Base-by-base conservation (phyloP, 176 grass and related monocot genomes). In the Phoenix roebelenii region DNA sequence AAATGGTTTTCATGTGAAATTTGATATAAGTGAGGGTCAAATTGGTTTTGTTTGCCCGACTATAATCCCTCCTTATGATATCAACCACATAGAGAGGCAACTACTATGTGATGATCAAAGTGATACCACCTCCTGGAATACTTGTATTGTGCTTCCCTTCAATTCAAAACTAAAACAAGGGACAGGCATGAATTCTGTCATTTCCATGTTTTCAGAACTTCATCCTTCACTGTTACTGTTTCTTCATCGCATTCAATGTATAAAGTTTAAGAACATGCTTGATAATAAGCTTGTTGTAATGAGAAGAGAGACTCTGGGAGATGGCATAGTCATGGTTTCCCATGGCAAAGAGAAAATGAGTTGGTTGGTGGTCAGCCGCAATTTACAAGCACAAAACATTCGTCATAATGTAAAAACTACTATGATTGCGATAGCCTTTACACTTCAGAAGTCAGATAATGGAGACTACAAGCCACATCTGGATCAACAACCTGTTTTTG, bases 31-130 rank as follows among this genome's bases (percentile, higher is more conserved):
- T 35, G 81, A 97, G 75, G 92, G 87, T 51, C 87, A 88, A 61
- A 91, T 97, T 56, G 92, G 92, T 74, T 97, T 97, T 90, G 78
- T 97, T 35, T 66, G 90, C 64, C 92, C 92, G 58, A 97, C 92
- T 72, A 58, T 73, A 9, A 59, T 97, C 74, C 59, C 87, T 69
- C 81, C 92, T 74, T 79, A 77, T 81, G 72, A 64, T 59, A 57
- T 59, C 22, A 69, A 44, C 23, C 66, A 61, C 23, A 72, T 91
- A 28, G 82, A 60, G 61, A 62, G 51, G 49, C 71, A 90, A 69
- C 44, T 96, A 60, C 76, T 65, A 59, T 52, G 49, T 75, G 87
- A 88, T 75, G 75, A 32, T 28, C 57, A 64, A 58, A 54, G 19
- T 16, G 7, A 68, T 51, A 4, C 15, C 68, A 77, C 77, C 15